Base-by-base conservation (phyloP, 768 basidiomycete species). In the Astraeus odoratus region DNA sequence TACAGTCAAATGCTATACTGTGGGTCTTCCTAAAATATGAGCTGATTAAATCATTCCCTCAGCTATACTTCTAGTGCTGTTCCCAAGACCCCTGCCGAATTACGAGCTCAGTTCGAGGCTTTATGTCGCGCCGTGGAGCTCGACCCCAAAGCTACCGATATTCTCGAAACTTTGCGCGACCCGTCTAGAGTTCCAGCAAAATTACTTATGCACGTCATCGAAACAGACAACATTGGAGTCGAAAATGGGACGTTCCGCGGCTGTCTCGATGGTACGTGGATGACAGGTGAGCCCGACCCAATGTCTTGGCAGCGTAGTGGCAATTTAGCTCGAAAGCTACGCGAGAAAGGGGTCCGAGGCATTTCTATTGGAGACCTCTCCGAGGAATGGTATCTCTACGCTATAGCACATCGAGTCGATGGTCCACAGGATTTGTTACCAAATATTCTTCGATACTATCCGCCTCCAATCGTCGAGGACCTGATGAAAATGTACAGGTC, bases 381-480 rank as follows among this genome's bases (percentile, higher is more conserved):
- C 13, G 83, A 87, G 52, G 85, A 88, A 59, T 87, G 85, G 84
- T 84, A 78, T 58, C 71, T 86, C 41, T 87, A 86, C 52, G 75
- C 82, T 12, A 79, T 86, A 51, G 77, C 83, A 4, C 77, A 85
- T 57, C 75, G 78, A 0, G 73, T 86, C 39, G 42, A 57, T 9
- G 61, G 67, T 8, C 62, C 69, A 18, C 51, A 51, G 19, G 85
- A 87, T 50, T 67, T 86, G 8, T 56, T 72, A 22, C 67, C 68
- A 8, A 84, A 83, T 51, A 54, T 88, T 39, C 61, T 70, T 54
- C 63, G 84, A 44, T 87, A 83, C 56, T 85, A 80, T 57, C 72
- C 77, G 1, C 57, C 47, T 12, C 66, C 71, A 8, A 60, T 81
- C 27, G 73, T 76, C 4, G 53, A 66, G 34, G 58, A 60, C 10